A percentile compares a stretch with the other conserved stretches of the same genome.
Conservation (phyloP, 768 basidiomycete genomes). For the Scleroderma citrinum region DNA sequence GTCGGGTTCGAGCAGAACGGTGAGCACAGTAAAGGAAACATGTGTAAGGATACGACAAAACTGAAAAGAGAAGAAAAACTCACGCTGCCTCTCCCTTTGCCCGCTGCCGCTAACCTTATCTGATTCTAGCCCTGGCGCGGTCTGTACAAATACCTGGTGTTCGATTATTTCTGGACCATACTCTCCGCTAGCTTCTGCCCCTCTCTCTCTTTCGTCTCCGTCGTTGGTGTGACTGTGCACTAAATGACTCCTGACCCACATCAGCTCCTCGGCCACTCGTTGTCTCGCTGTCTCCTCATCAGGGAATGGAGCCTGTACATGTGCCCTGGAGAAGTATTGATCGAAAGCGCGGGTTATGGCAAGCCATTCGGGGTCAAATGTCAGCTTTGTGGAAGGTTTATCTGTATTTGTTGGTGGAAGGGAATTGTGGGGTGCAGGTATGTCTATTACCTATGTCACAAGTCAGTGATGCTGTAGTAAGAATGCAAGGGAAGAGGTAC, state of each 20-base stretch:
- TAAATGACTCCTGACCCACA: conserved; percentile 66
- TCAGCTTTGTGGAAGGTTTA: conserved; percentile 34
- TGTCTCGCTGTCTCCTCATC: conserved; percentile 41
- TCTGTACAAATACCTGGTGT: conserved; percentile 63
- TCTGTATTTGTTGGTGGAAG: conserved; percentile 3
- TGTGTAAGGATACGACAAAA: conserved; percentile 1
- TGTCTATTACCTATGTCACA: conserved; percentile 60
- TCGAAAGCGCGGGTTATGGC: conserved; percentile 87
- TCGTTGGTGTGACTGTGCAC: conserved; percentile 9
- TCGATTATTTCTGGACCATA: conserved; percentile 34
- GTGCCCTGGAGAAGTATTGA: conserved; percentile 59
- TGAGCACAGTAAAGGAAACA: conserved; percentile 62
- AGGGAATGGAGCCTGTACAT: conserved; percentile 53
- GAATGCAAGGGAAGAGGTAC: conserved; percentile 32
- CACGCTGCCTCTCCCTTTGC: conserved; percentile 34
- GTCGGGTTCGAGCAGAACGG: conserved; percentile 91
- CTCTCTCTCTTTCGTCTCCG: not conserved
- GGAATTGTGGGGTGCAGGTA: conserved; percentile 29
- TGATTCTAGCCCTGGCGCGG: conserved; percentile 49
- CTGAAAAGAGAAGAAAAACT: conserved; percentile 13
- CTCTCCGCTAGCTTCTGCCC: not conserved
- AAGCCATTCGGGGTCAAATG: conserved; percentile 90
- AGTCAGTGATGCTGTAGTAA: not conserved
- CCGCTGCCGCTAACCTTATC: conserved; percentile 32
- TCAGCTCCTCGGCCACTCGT: conserved; percentile 52